phyloP scores from a whole-genome alignment of 2,329 filamentous ascomycete species.

The Trichoderma atroviride region DNA sequence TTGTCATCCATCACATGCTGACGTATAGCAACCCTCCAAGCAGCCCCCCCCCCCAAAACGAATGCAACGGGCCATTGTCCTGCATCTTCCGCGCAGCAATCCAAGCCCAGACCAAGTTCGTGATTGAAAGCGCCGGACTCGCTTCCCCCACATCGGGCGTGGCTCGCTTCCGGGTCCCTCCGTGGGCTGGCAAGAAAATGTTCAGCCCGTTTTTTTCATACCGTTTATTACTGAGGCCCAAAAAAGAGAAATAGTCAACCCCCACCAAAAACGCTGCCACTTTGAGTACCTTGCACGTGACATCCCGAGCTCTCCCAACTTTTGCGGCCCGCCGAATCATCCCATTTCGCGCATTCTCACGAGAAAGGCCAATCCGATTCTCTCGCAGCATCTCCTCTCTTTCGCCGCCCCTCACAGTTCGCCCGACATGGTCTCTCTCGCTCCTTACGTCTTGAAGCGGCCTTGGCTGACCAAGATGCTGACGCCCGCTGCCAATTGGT shows the following conservation, averaged over 20 bases:
- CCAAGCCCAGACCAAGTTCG: neutral
- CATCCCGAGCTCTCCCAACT: conserved; percentile 37
- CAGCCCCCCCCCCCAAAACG: neutral
- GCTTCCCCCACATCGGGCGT: conserved; percentile 1
- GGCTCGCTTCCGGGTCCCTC: neutral
- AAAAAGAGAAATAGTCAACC: neutral
- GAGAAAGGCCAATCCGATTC: conserved; percentile 24
- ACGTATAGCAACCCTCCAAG: neutral
- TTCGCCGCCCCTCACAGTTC: neutral
- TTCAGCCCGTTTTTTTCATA: neutral
- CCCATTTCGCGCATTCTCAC: conserved; percentile 39
- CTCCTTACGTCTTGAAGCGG: conserved; percentile 77
- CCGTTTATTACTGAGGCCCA: neutral
- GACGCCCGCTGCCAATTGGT: conserved; percentile 84
- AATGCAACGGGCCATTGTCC: conserved; percentile 5
- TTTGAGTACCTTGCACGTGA: conserved; percentile 38
- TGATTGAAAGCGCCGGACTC: neutral
- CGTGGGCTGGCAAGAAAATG: neutral
- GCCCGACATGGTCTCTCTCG: conserved; percentile 48
- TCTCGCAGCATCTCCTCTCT: neutral
- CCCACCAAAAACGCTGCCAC: conserved; percentile 1
- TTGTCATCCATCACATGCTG: conserved; percentile 26
- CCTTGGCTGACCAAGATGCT: conserved; percentile 81
- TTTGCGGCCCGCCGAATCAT: conserved; percentile 38
- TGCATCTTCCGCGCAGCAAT: conserved; percentile 15